Evolutionary conservation across 1,284 basidiomycete genomes (phyloP).

Genomic region (Puccinia triticina): DNA sequence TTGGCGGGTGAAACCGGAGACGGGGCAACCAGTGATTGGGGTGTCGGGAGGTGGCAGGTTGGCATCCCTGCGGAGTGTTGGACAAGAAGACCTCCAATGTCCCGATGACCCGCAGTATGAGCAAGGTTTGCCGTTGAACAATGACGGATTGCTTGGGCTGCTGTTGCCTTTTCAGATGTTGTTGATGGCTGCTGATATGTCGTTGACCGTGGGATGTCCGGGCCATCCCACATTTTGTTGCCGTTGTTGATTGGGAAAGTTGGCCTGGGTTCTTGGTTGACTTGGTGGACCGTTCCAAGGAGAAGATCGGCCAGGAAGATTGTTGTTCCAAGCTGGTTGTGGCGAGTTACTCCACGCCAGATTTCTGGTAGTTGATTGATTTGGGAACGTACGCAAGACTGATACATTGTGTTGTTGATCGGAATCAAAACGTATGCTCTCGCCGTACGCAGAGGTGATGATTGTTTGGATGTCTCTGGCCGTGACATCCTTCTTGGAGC

Average conservation of each 20-base stretch:
- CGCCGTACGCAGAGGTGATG: slow-evolving; percentile 6
- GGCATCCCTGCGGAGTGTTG: slow-evolving; percentile 5
- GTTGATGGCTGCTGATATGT: background rate
- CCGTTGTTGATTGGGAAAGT: too few relatives aligned
- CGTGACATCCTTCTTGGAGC: background rate
- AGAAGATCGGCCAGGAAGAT: too few relatives aligned
- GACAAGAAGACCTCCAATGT: background rate
- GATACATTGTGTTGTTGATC: background rate
- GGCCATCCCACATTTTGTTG: background rate
- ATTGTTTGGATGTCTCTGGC: background rate
- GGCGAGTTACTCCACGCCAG: too few relatives aligned
- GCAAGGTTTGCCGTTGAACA: background rate
- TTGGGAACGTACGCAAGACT: background rate
- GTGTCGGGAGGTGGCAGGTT: background rate
- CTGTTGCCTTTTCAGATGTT: background rate
- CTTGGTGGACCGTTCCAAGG: background rate
- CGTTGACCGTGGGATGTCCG: background rate
- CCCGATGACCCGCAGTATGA: background rate
- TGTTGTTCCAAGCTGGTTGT: too few relatives aligned
- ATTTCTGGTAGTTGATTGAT: too few relatives aligned
- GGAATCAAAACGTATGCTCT: background rate
- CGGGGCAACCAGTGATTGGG: background rate
- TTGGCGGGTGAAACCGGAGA: slow-evolving; percentile 13
- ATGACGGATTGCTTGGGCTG: background rate
- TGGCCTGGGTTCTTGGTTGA: background rate